Conservation (phyloP, 805 yeast genomes). For the Candida railenensis region DNA sequence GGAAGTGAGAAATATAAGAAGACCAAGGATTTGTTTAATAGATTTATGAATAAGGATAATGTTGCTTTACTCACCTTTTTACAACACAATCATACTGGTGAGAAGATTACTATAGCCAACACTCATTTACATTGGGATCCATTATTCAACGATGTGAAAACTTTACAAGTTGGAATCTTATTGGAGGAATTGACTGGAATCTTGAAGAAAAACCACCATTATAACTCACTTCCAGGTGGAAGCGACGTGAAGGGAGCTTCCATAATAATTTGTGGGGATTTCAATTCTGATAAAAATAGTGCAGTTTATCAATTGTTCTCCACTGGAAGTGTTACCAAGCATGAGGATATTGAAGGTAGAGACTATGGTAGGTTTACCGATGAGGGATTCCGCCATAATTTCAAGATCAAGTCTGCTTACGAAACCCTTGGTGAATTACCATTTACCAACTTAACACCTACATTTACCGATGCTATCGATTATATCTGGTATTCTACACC, state of each 20-base stretch:
- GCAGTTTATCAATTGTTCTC: slow-evolving; percentile 92
- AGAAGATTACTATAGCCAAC: slow-evolving; percentile 71
- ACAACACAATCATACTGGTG: slow-evolving; percentile 71
- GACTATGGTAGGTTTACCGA: slow-evolving; percentile 91
- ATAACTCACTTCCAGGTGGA: slow-evolving; percentile 26
- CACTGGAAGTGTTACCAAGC: slow-evolving; percentile 75
- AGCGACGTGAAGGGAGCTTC: slow-evolving; percentile 61
- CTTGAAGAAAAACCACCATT: slow-evolving; percentile 47
- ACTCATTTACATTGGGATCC: slow-evolving; percentile 99
- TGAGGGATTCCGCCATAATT: slow-evolving; percentile 79
- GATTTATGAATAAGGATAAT: slow-evolving; percentile 95
- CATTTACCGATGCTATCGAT: slow-evolving; percentile 90
- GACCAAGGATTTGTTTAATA: slow-evolving; percentile 90
- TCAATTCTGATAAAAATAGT: slow-evolving; percentile 80
- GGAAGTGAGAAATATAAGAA: slow-evolving; percentile 83
- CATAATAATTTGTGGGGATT: slow-evolving; percentile 91
- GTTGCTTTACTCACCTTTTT: slow-evolving; percentile 77
- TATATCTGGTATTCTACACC: slow-evolving; percentile 92
- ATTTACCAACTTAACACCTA: slow-evolving; percentile 92
- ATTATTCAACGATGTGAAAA: slow-evolving; percentile 89
- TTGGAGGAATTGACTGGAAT: slow-evolving; percentile 80
- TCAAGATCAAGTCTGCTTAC: slow-evolving; percentile 83
- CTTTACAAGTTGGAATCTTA: slow-evolving; percentile 90
- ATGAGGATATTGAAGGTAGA: slow-evolving; percentile 78
- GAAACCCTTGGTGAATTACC: slow-evolving; percentile 84